These are phyloP conservation scores for Coniochaeta prunicola DNA, from an alignment of 2,329 filamentous ascomycete species.

Conservation along the genomic window DNA sequence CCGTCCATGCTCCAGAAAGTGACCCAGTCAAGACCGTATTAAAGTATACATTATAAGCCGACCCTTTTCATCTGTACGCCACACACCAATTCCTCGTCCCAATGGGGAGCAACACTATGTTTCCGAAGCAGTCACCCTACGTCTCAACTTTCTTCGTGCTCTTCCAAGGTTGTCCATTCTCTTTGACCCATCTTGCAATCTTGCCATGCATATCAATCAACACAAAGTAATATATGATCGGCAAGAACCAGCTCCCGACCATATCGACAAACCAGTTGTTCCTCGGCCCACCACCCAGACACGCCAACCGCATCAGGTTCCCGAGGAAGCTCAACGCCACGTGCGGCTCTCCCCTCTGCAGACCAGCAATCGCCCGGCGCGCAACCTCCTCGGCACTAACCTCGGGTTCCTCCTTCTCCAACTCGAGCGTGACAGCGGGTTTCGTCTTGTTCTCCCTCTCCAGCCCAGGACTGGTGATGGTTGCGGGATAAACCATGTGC, in stretches of 20 bases:
- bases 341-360: slow-evolving; percentile 76
- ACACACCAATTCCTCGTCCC: no score
- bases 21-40: background rate
- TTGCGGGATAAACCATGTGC: slow-evolving; percentile 77
- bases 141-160: background rate
- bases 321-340: slow-evolving; percentile 71
- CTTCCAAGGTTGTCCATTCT: slow-evolving; percentile 50
- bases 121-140: background rate
- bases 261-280: slow-evolving; percentile 56
- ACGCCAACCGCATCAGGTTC: slow-evolving; percentile 58
- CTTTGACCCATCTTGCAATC: slow-evolving; percentile 47
- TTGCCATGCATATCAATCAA: slow-evolving; percentile 48
- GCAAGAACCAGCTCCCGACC: slow-evolving; percentile 43
- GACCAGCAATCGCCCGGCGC: slow-evolving; percentile 55
- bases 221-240: slow-evolving; percentile 52
- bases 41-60: background rate
- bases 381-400: slow-evolving; percentile 78
- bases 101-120: background rate
- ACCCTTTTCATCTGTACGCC: no score
- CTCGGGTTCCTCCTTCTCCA: slow-evolving; percentile 77
- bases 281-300: slow-evolving; percentile 46
- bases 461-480: slow-evolving; percentile 70
- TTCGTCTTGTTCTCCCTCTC: slow-evolving; percentile 72
- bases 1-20: background rate
- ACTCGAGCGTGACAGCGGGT: slow-evolving; percentile 66